Percentiles rank a stretch among this genome's conserved stretches.
Conservation (phyloP, 2,329 filamentous ascomycete genomes). For the Meredithiella fracta region DNA sequence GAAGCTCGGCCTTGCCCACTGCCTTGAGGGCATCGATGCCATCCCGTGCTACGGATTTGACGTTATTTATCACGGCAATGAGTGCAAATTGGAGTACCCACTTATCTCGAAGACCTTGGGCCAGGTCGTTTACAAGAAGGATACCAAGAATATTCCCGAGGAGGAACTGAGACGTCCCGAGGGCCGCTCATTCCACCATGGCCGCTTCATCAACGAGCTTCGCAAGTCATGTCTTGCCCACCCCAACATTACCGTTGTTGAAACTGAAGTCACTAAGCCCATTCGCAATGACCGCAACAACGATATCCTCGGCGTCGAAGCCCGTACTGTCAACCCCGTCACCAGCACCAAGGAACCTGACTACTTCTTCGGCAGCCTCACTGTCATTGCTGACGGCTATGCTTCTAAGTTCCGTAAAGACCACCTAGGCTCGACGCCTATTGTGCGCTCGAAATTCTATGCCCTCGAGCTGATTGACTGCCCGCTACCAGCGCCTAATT, state of each 20-base stretch:
- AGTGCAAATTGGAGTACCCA: slow-evolving; percentile 67
- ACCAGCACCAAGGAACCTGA: slow-evolving; percentile 44
- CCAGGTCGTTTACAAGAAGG: slow-evolving; percentile 23
- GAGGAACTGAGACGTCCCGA: slow-evolving; percentile 36
- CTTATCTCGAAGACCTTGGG: slow-evolving; percentile 33
- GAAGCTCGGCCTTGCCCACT: slow-evolving; percentile 64
- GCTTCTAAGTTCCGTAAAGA: slow-evolving; percentile 79
- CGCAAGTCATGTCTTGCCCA: slow-evolving; percentile 57
- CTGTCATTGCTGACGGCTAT: slow-evolving; percentile 84
- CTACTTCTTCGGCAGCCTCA: slow-evolving; percentile 76
- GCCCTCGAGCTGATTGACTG: slow-evolving; percentile 85
- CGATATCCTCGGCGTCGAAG: slow-evolving; percentile 71
- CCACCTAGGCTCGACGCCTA: slow-evolving; percentile 48
- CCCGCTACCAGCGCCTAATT: slow-evolving; percentile 53
- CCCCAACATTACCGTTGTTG: slow-evolving; percentile 75
- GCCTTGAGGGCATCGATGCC: slow-evolving; percentile 77
- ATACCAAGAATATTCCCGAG: slow-evolving; percentile 18
- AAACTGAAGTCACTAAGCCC: slow-evolving; percentile 68
- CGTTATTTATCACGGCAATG: slow-evolving; percentile 62
- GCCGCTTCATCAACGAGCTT: slow-evolving; percentile 73
- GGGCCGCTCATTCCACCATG: slow-evolving; percentile 82
- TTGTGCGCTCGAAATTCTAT: slow-evolving; percentile 77
- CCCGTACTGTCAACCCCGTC: slow-evolving; percentile 43
- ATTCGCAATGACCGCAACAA: slow-evolving; percentile 52
- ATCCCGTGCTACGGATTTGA: slow-evolving; percentile 73